Base-by-base conservation (phyloP, 306 rosid species). In the Dalbergia cochinchinensis region DNA sequence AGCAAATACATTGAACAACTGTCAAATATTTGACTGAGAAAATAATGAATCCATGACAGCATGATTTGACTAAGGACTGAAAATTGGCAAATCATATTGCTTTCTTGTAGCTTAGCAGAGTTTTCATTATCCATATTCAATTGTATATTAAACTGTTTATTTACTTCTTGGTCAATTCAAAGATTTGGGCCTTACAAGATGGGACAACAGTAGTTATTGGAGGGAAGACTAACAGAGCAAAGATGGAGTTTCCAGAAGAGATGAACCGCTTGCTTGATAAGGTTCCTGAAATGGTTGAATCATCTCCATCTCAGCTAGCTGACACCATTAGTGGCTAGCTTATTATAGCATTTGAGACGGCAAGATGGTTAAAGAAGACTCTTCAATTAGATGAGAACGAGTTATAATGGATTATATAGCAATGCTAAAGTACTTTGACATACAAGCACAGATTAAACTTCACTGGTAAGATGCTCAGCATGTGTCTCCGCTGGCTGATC, bases 111-210 rank as follows among this genome's bases (percentile, higher is more conserved):
- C 55, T 47, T 69, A 33, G 64, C 11, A 57, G 47, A 71, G 26
- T 19, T 65, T 69, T 65, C 22, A 22, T 47, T 65, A 47, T 76
- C 45, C 45, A 31, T 31, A 41, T 78, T 61, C 72, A 77, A 19
- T 58, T 74, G 51, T 35, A 61, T 60, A 71, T 22, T 60, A 16
- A 77, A 63, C 14, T 53, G 48, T 48, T 62, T 34, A 35, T 60
- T 80, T 83, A 44, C 54, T 78, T 53, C 22, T 80, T 74, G 85
- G 26, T 82, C 73, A 69, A 71, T 22, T 74, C 77, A 86, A 89
- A 95, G 99, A 82, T 95, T 81, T 95, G 99, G 98, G 98, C 94
- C 14, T 83, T 92, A 64, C 98, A 95, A 95, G 96, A 95, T 75
- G 99, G 98, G 58, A 92, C 98, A 35, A 67, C 87, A 7, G 97